Conservation (phyloP, 257 asterid species). For the Fraxinus excelsior region DNA sequence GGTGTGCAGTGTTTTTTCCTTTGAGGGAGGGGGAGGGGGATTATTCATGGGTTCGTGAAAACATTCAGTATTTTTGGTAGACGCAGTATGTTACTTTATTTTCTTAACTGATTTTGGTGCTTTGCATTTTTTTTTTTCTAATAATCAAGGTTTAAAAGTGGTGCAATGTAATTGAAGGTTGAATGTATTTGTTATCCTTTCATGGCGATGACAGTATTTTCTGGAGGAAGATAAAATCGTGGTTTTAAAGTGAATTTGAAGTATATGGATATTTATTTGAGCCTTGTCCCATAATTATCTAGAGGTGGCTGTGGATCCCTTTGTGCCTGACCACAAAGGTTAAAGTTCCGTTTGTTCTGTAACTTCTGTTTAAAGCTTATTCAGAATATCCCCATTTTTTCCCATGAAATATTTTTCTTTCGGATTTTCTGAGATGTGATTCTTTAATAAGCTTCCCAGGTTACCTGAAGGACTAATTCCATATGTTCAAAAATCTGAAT, state of each 20-base stretch:
- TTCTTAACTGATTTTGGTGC: background rate
- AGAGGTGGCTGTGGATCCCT: background rate
- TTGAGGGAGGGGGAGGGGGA: background rate
- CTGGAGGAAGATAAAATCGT: slow-evolving; percentile 8
- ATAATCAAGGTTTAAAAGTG: background rate
- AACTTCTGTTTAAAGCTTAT: background rate
- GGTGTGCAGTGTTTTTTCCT: background rate
- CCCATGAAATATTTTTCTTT: slow-evolving; percentile 18
- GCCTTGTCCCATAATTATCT: background rate
- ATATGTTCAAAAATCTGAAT: background rate
- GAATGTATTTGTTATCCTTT: background rate
- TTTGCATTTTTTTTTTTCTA: background rate
- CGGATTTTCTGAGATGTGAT: slow-evolving; percentile 2
- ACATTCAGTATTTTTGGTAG: background rate
- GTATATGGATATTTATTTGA: background rate
- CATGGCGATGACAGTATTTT: background rate
- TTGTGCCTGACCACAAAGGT: background rate
- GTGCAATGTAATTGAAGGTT: background rate
- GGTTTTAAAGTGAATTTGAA: slow-evolving; percentile 1
- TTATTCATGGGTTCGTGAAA: slow-evolving; percentile 5
- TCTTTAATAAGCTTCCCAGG: slow-evolving; percentile 11
- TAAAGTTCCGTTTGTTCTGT: background rate
- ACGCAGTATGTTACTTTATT: slow-evolving; percentile 5
- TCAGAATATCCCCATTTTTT: slow-evolving; percentile 2
- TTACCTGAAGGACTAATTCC: background rate